Evolutionary conservation across 2,329 filamentous ascomycete genomes (phyloP).

Genomic region (Fusarium devonianum): DNA sequence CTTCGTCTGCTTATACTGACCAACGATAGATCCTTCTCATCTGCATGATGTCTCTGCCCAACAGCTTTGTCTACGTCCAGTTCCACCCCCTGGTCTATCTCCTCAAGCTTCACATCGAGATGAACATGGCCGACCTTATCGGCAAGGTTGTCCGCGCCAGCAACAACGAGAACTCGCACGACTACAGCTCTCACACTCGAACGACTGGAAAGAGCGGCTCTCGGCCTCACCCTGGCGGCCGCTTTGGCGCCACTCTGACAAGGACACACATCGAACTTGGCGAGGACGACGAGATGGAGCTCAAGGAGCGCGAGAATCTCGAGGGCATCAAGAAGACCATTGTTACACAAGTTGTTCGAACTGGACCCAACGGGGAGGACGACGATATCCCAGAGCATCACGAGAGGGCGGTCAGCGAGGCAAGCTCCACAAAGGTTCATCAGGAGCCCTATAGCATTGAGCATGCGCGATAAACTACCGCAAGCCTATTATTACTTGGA

Average conservation of each 20-base stretch:
- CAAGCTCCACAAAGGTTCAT: slow-evolving; percentile 34
- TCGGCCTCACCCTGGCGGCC: slow-evolving; percentile 20
- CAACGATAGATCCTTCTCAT: slow-evolving; percentile 27
- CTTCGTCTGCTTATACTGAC: not conserved
- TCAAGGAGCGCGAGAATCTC: slow-evolving; percentile 34
- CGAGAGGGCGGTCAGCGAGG: slow-evolving; percentile 39
- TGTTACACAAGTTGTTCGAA: slow-evolving; percentile 29
- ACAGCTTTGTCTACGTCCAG: slow-evolving; percentile 35
- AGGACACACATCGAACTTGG: slow-evolving; percentile 40
- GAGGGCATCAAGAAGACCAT: slow-evolving; percentile 37
- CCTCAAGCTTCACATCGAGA: slow-evolving; percentile 36
- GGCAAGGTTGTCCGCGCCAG: slow-evolving; percentile 35
- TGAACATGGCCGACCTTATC: slow-evolving; percentile 39
- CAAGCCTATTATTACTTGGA: slow-evolving; percentile 26
- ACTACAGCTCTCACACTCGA: slow-evolving; percentile 35
- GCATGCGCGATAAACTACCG: slow-evolving; percentile 23
- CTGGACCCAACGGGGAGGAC: slow-evolving; percentile 19
- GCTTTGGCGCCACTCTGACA: slow-evolving; percentile 29
- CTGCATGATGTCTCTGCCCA: slow-evolving; percentile 36
- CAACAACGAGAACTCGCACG: slow-evolving; percentile 17
- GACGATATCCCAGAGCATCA: slow-evolving; percentile 37
- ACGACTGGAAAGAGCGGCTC: slow-evolving; percentile 17
- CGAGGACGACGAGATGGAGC: slow-evolving; percentile 39
- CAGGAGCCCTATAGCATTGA: slow-evolving; percentile 34
- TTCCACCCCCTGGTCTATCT: slow-evolving; percentile 37